Base-by-base conservation (phyloP, 352 stramenopile species). In the Phytopythium delawarense region DNA sequence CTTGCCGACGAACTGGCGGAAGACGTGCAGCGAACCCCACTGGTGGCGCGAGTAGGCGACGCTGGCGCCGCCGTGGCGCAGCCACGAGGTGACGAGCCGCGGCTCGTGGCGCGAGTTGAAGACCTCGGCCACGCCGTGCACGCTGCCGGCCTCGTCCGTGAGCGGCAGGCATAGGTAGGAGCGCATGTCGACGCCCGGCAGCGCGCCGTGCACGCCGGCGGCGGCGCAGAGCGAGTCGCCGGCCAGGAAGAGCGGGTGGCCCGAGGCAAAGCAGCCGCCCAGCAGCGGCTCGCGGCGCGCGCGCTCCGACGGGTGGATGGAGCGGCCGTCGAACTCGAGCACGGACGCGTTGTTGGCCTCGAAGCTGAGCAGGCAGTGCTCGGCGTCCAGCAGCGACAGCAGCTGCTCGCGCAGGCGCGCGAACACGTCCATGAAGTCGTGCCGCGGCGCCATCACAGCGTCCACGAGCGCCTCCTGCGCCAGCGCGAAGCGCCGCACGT, bases 161-260 rank as follows among this genome's bases (percentile, higher is more conserved):
- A 92, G 77, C n/a, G 82, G 82, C 34, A 90, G 59, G 53, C 82
- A 92, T 32, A 92, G 57, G 63, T 90, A 90, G 4, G 80, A 88
- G 60, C 81, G 75, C 6, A 89, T 46, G n/a, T 82, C 70, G 40
- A 76, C 74, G 13, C 69, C 74, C 1, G 63, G 55, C 18, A 79
- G 50, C 1, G 75, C 68, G 20, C 70, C 61, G 23, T 76, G 44
- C 7, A 77, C 55, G 20, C 57, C 58, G 21, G 59, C 59, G 15
- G 67, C 48, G 25, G 65, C 57, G 52, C 70, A 74, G 0, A 65
- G 64, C 32, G 67, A 45, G 9, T 51, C 67, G 35, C 13, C 74
- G 6, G 71, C 59, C 18, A 75, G 72, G 57, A 81, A 84, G 0
- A 84, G 69, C 1, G 76, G 72, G 30, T 76, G 59, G 37, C 78